A percentile compares a stretch with the other conserved stretches of the same genome.
Evolutionary conservation across 768 basidiomycete species (phyloP).

Genomic region (Xerocomellus amylosporus): DNA sequence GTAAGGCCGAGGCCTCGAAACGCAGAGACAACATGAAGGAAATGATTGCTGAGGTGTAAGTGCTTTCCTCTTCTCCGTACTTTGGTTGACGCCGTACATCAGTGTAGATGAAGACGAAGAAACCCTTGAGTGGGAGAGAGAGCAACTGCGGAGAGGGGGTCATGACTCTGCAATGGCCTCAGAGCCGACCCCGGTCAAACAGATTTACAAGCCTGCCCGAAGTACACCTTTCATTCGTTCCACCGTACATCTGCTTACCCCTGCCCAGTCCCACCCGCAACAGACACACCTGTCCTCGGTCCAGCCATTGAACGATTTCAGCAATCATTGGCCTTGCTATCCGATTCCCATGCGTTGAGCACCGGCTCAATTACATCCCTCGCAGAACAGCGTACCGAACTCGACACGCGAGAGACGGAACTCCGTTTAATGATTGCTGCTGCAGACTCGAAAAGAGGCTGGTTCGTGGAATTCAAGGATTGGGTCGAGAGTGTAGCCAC

Average conservation of each 20-base stretch:
- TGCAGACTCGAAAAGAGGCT: constrained; percentile 76
- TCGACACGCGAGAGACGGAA: constrained; percentile 67
- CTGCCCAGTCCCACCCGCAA: constrained; percentile 59
- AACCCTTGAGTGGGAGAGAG: constrained; percentile 79
- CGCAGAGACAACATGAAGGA: constrained; percentile 71
- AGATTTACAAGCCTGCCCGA: constrained; percentile 64
- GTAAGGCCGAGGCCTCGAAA: constrained; percentile 66
- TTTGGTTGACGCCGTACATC: constrained; percentile 3
- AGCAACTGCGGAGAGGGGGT: constrained; percentile 76
- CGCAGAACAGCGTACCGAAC: constrained; percentile 57
- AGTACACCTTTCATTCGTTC: constrained; percentile 45
- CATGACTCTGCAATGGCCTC: constrained; percentile 41
- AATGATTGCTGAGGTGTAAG: constrained; percentile 79
- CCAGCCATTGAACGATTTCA: constrained; percentile 60
- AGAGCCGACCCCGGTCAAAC: constrained; percentile 42
- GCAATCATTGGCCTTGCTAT: constrained; percentile 55
- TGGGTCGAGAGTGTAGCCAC: constrained; percentile 80
- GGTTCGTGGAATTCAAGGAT: constrained; percentile 76
- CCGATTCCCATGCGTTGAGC: constrained; percentile 65
- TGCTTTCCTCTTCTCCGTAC: constrained; percentile 10
- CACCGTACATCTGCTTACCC: constrained; percentile 12
- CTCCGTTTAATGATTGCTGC: constrained; percentile 70
- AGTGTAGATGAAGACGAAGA: constrained; percentile 86
- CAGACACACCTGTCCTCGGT: constrained; percentile 61
- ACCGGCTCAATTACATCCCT: constrained; percentile 55